Conservation (phyloP, 2,329 filamentous ascomycete species). For the Pseudocercospora vitis region DNA sequence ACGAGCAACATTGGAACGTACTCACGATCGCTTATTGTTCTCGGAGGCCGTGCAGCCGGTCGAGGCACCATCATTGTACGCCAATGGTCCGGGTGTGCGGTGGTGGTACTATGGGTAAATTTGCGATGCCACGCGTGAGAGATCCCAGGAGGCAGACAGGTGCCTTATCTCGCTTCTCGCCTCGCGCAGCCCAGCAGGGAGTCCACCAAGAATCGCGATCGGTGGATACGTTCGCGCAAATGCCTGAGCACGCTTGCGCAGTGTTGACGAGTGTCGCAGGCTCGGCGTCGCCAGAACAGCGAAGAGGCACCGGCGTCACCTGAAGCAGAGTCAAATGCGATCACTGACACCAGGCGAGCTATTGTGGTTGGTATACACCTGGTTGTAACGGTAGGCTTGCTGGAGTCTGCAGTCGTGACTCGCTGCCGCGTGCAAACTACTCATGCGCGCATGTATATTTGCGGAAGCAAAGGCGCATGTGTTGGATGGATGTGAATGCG, state of each 20-base stretch:
- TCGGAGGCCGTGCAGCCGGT: no score
- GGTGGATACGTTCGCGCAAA: no score
- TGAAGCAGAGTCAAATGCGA: neutral
- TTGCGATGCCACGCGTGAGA: no score
- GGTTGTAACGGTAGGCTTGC: constrained; percentile 9
- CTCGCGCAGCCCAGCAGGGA: no score
- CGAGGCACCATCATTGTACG: no score
- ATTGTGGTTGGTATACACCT: constrained; percentile 10
- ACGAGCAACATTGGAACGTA: neutral
- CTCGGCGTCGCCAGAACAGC: neutral
- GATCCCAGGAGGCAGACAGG: no score
- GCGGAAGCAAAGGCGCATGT: neutral
- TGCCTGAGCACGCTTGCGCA: neutral
- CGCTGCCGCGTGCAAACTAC: neutral
- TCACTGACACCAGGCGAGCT: constrained; percentile 1
- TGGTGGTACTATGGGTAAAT: no score
- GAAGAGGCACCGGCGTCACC: neutral
- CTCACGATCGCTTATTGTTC: no score
- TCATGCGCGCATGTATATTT: neutral
- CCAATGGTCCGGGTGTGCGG: no score
- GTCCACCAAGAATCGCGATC: no score
- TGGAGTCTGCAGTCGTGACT: neutral
- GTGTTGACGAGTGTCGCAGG: neutral
- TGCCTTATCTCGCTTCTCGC: no score
- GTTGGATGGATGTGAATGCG: neutral